phyloP scores from a whole-genome alignment of 192 early-diverging fungal species.

The Backusella tarrabulga region DNA sequence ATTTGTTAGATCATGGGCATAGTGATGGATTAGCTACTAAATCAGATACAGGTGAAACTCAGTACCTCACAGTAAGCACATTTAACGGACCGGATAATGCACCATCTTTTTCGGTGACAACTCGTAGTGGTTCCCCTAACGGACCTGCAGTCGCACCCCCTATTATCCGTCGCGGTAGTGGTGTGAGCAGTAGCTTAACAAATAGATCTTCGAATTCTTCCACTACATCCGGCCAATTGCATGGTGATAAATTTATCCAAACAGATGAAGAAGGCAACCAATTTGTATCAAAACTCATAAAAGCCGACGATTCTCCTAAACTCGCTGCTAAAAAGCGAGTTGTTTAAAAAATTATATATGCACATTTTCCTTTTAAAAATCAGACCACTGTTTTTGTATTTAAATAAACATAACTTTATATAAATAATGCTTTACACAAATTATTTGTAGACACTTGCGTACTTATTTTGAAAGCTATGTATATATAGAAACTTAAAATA shows the following conservation, averaged over 20 bases:
- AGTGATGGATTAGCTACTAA: constrained; percentile 11
- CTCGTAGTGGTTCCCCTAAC: constrained; percentile 6
- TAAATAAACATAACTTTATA: background rate
- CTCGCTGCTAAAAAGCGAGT: background rate
- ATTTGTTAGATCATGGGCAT: constrained; percentile 27
- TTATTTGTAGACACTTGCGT: background rate
- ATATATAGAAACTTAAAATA: background rate
- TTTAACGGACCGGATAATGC: background rate
- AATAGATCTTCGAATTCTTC: constrained; percentile 1
- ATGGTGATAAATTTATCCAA: constrained; percentile 28
- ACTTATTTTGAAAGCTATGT: background rate
- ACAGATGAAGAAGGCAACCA: constrained; percentile 35
- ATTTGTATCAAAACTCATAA: constrained; percentile 30
- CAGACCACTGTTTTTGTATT: background rate
- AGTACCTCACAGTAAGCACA: constrained; percentile 7
- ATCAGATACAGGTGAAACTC: background rate
- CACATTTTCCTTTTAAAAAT: background rate
- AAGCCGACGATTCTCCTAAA: constrained; percentile 18
- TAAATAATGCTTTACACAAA: background rate
- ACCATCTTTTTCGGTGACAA: constrained; percentile 7
- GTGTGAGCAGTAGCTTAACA: constrained; percentile 1
- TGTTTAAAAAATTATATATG: background rate
- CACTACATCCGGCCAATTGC: background rate
- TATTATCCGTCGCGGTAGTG: constrained; percentile 13
- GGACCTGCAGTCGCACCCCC: constrained; percentile 8